Base-by-base conservation (phyloP, 139 green algal species). In the Bryopsis sp. region DNA sequence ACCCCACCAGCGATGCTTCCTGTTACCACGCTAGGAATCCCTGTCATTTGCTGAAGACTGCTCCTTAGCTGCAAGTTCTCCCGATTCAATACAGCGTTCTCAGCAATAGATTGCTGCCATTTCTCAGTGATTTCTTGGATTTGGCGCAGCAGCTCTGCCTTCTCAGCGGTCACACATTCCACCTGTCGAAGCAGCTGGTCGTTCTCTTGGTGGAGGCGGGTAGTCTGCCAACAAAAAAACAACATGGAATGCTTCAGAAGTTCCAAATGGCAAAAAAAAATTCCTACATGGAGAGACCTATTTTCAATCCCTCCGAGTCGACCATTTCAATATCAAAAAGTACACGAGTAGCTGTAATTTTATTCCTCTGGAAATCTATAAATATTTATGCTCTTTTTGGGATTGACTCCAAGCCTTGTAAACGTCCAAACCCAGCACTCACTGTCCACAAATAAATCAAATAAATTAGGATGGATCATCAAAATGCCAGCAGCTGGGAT, bases 51-150 rank as follows among this genome's bases (percentile, higher is more conserved):
- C n/a, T 29, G 54, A 34, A 35, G 54, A 19, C n/a, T 29, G 19
- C 54, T 29, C 26, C 37, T 54, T 6, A 79, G 61, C 43, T 79
- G 74, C 29, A 79, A 61, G 69, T 75, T 79, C 35, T 79, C 74
- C 4, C 74, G 62, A 71, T 79, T 79, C 39, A 79, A 48, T 48
- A 79, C 33, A 1, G 74, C 74, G 29, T 79, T 79, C 31, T 79
- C 74, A 5, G 68, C 63, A 28, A 79, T 76, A 26, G 60, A 64
- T 60, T 79, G 74, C 69, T 79, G 74, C 74, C 74, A 79, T 67
- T 79, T 79, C 29, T 79, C 74, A 1, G 74, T 79, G 4, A 79
- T 57, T 22, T 79, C 74, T 68, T 79, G 74, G 31, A 79, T 54
- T 50, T 79, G 74, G 1, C 74, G 46, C 47, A 79, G 61, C 69